Conservation (phyloP, 2,329 filamentous ascomycete species). For the Pseudogymnoascus sp. region DNA sequence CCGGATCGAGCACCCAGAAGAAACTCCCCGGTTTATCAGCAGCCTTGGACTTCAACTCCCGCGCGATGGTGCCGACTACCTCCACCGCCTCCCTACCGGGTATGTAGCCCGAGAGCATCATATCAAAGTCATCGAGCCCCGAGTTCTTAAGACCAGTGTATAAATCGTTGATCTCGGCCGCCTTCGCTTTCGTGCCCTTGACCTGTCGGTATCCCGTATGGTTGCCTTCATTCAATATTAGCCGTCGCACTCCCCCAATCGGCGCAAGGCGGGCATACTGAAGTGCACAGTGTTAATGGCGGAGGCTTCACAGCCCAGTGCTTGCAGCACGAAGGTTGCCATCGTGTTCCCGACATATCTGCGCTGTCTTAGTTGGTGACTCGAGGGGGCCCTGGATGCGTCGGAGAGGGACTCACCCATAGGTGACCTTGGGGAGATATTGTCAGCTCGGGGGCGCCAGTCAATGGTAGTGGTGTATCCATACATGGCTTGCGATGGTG, state of each 20-base stretch:
- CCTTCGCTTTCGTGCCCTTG: conserved; percentile 73
- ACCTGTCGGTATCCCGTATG: conserved; percentile 88
- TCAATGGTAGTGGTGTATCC: conserved; percentile 27
- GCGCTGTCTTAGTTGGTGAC: conserved; percentile 12
- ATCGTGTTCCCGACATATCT: conserved; percentile 98
- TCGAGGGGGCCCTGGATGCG: neutral
- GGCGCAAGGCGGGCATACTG: conserved; percentile 50
- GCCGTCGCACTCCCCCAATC: neutral
- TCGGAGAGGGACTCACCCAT: conserved; percentile 50
- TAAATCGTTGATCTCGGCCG: conserved; percentile 73
- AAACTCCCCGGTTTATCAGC: conserved; percentile 61
- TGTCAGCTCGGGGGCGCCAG: conserved; percentile 17
- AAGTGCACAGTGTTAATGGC: conserved; percentile 96
- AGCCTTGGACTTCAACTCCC: conserved; percentile 64
- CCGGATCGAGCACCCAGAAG: conserved; percentile 96
- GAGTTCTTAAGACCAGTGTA: conserved; percentile 79
- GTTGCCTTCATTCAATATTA: conserved; percentile 56
- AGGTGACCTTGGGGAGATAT: conserved; percentile 52
- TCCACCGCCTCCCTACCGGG: conserved; percentile 78
- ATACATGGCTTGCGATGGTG: conserved; percentile 91
- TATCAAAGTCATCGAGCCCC: conserved; percentile 80
- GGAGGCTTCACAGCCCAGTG: conserved; percentile 85
- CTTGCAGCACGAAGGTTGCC: conserved; percentile 89
- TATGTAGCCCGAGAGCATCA: conserved; percentile 91
- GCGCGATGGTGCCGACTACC: conserved; percentile 74